These are phyloP conservation scores for Phoenix roebelenii DNA, from an alignment of 176 grass and related monocot genomes.

Conservation along the genomic window DNA sequence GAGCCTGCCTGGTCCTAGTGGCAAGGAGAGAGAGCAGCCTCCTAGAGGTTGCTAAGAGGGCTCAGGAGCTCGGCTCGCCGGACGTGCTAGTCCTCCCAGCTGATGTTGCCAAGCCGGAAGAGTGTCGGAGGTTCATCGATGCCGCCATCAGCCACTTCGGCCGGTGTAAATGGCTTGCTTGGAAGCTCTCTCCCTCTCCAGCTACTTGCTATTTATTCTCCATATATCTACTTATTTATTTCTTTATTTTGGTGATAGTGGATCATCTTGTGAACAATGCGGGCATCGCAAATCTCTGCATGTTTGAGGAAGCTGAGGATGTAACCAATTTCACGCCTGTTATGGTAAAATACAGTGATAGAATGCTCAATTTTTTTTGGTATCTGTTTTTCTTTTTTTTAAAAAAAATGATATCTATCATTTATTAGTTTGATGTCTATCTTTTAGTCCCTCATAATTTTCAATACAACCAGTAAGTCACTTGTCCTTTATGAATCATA, in stretches of 20 bases:
- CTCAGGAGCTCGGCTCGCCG: conserved; percentile 37
- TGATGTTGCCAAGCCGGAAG: conserved; percentile 41
- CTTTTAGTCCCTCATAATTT: too few species aligned
- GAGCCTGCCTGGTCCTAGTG: conserved; percentile 48
- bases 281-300: conserved; percentile 30
- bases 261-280: conserved; percentile 71
- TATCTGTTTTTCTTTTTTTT: too few species aligned
- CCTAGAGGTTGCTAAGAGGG: conserved; percentile 37
- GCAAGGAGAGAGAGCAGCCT: conserved; percentile 72
- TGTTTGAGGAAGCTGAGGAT: conserved; percentile 41
- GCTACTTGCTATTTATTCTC: not conserved
- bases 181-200: not conserved
- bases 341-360: conserved; percentile 22
- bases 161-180: conserved; percentile 20
- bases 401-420: too few species aligned
- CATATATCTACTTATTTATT: not conserved
- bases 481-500: too few species aligned
- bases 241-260: conserved; percentile 21
- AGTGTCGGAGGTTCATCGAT: conserved; percentile 44
- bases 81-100: conserved; percentile 52
- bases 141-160: conserved; percentile 39
- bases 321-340: conserved; percentile 41
- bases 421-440: too few species aligned
- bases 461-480: too few species aligned
- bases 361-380: too few species aligned